A percentile compares a stretch with the other conserved stretches of the same genome.
phyloP scores from a whole-genome alignment of 371 early-diverging fungal species.

The Lichtheimia ramosa region DNA sequence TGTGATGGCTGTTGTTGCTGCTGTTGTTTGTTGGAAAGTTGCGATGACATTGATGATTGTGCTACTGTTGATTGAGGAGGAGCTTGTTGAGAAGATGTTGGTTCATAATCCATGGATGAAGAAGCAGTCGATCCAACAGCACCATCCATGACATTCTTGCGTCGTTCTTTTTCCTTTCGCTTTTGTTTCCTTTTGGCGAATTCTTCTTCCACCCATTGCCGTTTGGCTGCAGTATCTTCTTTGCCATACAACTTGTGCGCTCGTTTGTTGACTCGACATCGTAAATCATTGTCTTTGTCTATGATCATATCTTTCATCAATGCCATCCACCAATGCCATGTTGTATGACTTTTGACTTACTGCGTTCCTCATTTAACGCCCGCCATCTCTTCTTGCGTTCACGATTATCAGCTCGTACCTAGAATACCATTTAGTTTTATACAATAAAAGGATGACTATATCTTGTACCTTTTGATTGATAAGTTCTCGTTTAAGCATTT shows the following conservation, averaged over 20 bases:
- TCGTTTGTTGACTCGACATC: conserved; percentile 80
- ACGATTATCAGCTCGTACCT: conserved; percentile 69
- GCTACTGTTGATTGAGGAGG: neutral
- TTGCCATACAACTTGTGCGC: conserved; percentile 74
- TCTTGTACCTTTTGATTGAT: conserved; percentile 50
- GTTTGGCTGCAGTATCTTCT: conserved; percentile 62
- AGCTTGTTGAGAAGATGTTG: neutral
- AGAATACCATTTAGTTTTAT: conserved; percentile 33
- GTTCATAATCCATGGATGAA: neutral
- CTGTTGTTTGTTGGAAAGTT: neutral
- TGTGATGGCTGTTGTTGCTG: neutral
- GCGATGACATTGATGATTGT: neutral
- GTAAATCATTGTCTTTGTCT: conserved; percentile 80
- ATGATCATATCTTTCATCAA: conserved; percentile 7
- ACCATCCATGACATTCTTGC: conserved; percentile 31
- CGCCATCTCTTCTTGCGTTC: conserved; percentile 82
- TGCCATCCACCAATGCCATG: too few species aligned
- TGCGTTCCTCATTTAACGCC: conserved; percentile 74
- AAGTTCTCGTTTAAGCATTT: conserved; percentile 38
- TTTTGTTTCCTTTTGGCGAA: conserved; percentile 68
- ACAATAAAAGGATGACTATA: too few species aligned
- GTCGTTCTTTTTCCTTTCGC: conserved; percentile 68
- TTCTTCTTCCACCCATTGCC: conserved; percentile 73
- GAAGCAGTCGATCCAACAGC: conserved; percentile 10
- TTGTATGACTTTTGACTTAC: conserved; percentile 45